Evolutionary conservation across 1,284 basidiomycete species (phyloP).

Genomic region (Lentinula novae-zelandiae): DNA sequence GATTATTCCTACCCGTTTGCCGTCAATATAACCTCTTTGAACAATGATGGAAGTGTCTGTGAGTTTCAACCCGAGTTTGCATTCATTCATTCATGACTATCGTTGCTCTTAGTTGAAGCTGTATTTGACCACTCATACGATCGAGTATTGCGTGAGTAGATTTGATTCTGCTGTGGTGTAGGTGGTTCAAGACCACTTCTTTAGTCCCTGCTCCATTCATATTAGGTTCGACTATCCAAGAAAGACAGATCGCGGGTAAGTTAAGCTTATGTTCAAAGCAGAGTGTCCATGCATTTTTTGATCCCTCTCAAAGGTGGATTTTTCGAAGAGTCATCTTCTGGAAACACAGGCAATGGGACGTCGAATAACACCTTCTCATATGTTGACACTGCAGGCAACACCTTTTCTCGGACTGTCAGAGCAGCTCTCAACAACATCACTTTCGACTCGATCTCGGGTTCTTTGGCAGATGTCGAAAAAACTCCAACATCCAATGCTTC

Average conservation of each 20-base stretch:
- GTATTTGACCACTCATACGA: slow-evolving; percentile 68
- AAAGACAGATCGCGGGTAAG: slow-evolving; percentile 57
- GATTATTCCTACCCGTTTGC: slow-evolving; percentile 61
- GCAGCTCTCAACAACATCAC: slow-evolving; percentile 60
- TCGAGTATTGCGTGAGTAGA: slow-evolving; percentile 34
- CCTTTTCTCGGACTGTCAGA: slow-evolving; percentile 57
- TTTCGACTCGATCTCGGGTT: slow-evolving; percentile 55
- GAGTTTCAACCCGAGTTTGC: slow-evolving; percentile 21
- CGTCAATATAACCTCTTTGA: slow-evolving; percentile 52
- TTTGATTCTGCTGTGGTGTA: background rate
- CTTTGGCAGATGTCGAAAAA: slow-evolving; percentile 33
- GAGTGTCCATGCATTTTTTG: too few relatives aligned
- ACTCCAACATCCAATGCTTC: background rate
- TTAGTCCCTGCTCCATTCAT: slow-evolving; percentile 54
- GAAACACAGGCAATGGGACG: slow-evolving; percentile 64
- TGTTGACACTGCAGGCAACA: slow-evolving; percentile 55
- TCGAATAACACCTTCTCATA: slow-evolving; percentile 68
- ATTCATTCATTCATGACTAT: background rate
- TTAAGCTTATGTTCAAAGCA: background rate
- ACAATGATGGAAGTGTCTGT: slow-evolving; percentile 47
- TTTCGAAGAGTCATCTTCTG: slow-evolving; percentile 41
- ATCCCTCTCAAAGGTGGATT: slow-evolving; percentile 41
- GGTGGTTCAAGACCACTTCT: background rate
- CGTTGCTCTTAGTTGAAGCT: slow-evolving; percentile 38
- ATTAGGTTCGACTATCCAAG: slow-evolving; percentile 50